Evolutionary conservation across 495 filamentous ascomycete species (phyloP).

Genomic region (Xylaria grammica): DNA sequence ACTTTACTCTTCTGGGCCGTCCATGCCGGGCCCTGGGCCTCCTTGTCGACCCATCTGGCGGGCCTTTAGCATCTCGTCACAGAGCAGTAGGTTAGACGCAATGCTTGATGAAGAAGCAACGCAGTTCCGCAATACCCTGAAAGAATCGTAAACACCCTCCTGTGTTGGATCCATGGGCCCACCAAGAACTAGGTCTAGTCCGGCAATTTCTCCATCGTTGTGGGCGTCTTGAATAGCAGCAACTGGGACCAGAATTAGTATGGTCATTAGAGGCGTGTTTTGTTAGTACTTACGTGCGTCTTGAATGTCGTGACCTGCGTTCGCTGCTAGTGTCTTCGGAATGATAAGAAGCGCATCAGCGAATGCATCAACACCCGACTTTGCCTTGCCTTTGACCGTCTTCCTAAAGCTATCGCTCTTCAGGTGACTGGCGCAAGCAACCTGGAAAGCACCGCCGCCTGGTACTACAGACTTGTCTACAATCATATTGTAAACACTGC

Average conservation of each 20-base stretch:
- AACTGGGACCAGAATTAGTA: conserved; percentile 55
- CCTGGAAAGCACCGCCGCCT: conserved; percentile 93
- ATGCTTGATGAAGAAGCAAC: conserved; percentile 94
- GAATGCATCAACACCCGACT: conserved; percentile 92
- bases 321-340: conserved; percentile 95
- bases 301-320: conserved; percentile 95
- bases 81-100: conserved; percentile 91
- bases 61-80: conserved; percentile 96
- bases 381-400: conserved; percentile 94
- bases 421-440: conserved; percentile 90
- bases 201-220: conserved; percentile 81
- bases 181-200: conserved; percentile 83
- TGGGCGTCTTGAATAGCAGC: conserved; percentile 85
- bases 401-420: conserved; percentile 80
- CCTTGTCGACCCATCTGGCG: conserved; percentile 79
- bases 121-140: conserved; percentile 90
- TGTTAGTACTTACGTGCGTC: conserved; percentile 71
- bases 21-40: conserved; percentile 60
- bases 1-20: conserved; percentile 35
- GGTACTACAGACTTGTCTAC: conserved; percentile 94
- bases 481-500: conserved; percentile 98
- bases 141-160: conserved; percentile 93
- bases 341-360: conserved; percentile 93
- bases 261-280: background rate
- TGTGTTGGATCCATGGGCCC: conserved; percentile 96